These are phyloP conservation scores for Glarea lozoyensis DNA, from an alignment of 495 filamentous ascomycete genomes.

Conservation along the genomic window DNA sequence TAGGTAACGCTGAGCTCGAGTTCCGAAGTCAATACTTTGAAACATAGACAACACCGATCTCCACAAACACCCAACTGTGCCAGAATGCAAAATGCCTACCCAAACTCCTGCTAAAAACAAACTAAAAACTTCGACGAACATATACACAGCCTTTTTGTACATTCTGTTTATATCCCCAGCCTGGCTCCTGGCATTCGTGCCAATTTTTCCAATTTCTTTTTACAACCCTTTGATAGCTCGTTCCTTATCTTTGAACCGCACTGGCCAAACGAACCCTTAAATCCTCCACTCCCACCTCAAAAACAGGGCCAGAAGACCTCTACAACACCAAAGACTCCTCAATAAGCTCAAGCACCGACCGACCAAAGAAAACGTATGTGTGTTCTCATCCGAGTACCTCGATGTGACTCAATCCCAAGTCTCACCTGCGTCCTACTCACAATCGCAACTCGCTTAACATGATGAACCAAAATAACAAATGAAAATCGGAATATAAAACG, in stretches of 20 bases:
- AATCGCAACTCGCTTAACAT: constrained; percentile 1
- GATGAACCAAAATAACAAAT: not conserved
- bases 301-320: constrained; percentile 4
- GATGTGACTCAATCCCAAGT: too few relatives aligned
- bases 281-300: constrained; percentile 17
- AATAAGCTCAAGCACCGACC: too few relatives aligned
- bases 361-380: too few relatives aligned
- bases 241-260: not conserved
- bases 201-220: constrained; percentile 4
- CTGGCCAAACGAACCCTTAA: not conserved
- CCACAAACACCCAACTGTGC: too few relatives aligned
- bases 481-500: not conserved
- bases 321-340: not conserved
- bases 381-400: too few relatives aligned
- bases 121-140: constrained; percentile 1
- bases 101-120: not conserved
- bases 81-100: constrained; percentile 9
- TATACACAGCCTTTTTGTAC: constrained; percentile 11
- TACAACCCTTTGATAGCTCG: not conserved
- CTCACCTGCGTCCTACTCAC: too few relatives aligned
- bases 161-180: constrained; percentile 15
- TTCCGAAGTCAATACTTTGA: too few relatives aligned
- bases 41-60: too few relatives aligned
- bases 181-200: not conserved
- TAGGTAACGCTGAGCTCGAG: too few relatives aligned